Evolutionary conservation across 2,329 filamentous ascomycete genomes (phyloP).

Genomic region (Colletotrichum trifolii): DNA sequence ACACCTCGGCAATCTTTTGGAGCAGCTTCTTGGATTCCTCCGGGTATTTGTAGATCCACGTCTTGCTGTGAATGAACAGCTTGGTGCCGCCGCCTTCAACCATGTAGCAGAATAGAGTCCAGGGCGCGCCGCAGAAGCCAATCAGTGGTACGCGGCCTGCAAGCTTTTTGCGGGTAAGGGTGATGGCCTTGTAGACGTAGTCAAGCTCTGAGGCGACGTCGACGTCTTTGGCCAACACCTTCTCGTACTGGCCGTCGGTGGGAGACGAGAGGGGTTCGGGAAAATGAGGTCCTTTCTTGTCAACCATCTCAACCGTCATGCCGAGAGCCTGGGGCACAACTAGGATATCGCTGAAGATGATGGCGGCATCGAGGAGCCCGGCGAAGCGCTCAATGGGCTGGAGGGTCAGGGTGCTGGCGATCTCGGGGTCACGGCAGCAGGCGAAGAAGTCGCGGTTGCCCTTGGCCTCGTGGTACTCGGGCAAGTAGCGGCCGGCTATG

Average conservation of each 20-base stretch:
- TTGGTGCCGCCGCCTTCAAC: conserved; percentile 97
- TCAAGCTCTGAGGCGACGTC: conserved; percentile 86
- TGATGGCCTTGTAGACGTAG: conserved; percentile 97
- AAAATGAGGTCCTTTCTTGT: conserved; percentile 96
- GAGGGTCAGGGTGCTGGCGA: conserved; percentile 91
- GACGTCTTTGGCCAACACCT: conserved; percentile 81
- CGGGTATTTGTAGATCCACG: conserved; percentile 93
- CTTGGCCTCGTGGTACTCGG: conserved; percentile 97
- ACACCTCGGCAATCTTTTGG: conserved; percentile 92
- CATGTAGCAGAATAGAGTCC: conserved; percentile 99
- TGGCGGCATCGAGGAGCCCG: conserved; percentile 93
- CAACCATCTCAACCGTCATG: conserved; percentile 98
- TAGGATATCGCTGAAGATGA: conserved; percentile 98
- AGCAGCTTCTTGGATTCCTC: conserved; percentile 83
- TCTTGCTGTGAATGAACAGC: conserved; percentile 93
- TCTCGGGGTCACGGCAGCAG: conserved; percentile 92
- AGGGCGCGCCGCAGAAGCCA: conserved; percentile 96
- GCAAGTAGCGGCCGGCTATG: conserved; percentile 92
- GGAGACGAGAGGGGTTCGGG: conserved; percentile 84
- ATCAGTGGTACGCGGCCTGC: conserved; percentile 90
- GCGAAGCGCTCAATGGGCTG: conserved; percentile 94
- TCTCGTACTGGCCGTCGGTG: conserved; percentile 82
- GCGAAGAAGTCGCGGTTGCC: conserved; percentile 94
- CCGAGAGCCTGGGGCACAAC: conserved; percentile 98
- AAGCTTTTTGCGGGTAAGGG: conserved; percentile 88